A percentile compares a stretch with the other conserved stretches of the same genome.
Evolutionary conservation across 768 basidiomycete genomes (phyloP).

Genomic region (Pulveroboletus sp.): DNA sequence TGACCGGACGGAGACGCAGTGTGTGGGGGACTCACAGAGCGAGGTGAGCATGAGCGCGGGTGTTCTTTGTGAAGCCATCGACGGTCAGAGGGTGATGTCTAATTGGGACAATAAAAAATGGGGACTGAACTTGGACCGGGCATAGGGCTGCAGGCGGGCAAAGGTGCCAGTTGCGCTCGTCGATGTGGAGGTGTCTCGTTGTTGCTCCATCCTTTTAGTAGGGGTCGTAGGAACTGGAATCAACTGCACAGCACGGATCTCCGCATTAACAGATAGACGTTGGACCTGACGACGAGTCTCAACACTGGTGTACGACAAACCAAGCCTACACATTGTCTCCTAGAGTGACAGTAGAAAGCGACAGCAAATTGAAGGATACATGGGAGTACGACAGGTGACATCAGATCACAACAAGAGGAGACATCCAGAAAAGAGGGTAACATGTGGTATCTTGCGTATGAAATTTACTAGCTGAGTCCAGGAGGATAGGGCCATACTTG

Average conservation of each 20-base stretch:
- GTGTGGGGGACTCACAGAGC: slow-evolving; percentile 28
- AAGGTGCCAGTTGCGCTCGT: slow-evolving; percentile 22
- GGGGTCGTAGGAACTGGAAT: background rate
- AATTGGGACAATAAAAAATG: background rate
- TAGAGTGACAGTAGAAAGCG: background rate
- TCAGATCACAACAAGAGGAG: background rate
- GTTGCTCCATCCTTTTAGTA: slow-evolving; percentile 5
- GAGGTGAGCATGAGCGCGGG: slow-evolving; percentile 31
- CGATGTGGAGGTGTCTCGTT: background rate
- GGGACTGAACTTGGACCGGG: slow-evolving; percentile 30
- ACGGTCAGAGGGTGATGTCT: slow-evolving; percentile 13
- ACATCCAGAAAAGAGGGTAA: slow-evolving; percentile 7
- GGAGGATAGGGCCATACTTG: background rate
- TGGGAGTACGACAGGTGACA: background rate
- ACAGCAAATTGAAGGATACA: slow-evolving; percentile 10
- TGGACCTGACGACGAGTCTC: too few relatives aligned
- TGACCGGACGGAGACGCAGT: too few relatives aligned
- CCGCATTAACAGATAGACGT: too few relatives aligned
- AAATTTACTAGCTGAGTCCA: background rate
- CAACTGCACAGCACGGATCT: too few relatives aligned
- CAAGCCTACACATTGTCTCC: slow-evolving; percentile 11
- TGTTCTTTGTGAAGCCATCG: slow-evolving; percentile 12
- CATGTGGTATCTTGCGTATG: slow-evolving; percentile 3
- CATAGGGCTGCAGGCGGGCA: slow-evolving; percentile 25
- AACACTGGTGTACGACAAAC: background rate